Percentiles rank a stretch among this genome's conserved stretches.
phyloP scores from a whole-genome alignment of 352 stramenopile genomes.

The Peronospora farinosa region DNA sequence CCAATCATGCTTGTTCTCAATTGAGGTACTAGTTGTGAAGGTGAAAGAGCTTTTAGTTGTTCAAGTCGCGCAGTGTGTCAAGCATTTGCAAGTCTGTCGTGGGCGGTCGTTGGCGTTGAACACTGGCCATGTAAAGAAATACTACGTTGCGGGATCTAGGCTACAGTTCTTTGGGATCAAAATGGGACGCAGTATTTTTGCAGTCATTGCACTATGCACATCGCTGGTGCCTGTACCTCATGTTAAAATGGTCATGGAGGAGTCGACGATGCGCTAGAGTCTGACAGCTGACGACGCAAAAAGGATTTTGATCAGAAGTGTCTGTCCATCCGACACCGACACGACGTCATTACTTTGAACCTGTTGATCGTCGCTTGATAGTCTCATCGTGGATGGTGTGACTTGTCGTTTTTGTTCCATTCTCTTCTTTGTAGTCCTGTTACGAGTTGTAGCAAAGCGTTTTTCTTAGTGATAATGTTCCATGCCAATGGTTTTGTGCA shows the following conservation, averaged over 20 bases:
- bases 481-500: too few relatives aligned
- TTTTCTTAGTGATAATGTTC: too few relatives aligned
- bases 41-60: constrained; percentile 60
- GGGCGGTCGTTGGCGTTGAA: constrained; percentile 61
- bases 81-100: constrained; percentile 70
- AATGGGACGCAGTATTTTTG: constrained; percentile 43
- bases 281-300: constrained; percentile 44
- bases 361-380: constrained; percentile 49
- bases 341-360: constrained; percentile 52
- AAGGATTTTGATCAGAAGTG: constrained; percentile 66
- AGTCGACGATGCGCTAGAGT: constrained; percentile 63
- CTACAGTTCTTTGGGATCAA: constrained; percentile 54
- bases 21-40: constrained; percentile 20
- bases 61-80: constrained; percentile 47
- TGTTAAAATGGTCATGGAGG: neutral
- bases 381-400: constrained; percentile 67
- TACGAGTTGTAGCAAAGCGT: too few relatives aligned
- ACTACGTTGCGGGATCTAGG: constrained; percentile 72
- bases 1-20: constrained; percentile 3
- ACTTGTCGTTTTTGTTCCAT: too few relatives aligned
- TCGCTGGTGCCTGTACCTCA: constrained; percentile 19
- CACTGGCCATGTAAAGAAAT: constrained; percentile 58
- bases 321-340: constrained; percentile 58
- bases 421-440: too few relatives aligned
- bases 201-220: constrained; percentile 60